phyloP scores from a whole-genome alignment of 768 basidiomycete species.

The Crucibulum laeve region DNA sequence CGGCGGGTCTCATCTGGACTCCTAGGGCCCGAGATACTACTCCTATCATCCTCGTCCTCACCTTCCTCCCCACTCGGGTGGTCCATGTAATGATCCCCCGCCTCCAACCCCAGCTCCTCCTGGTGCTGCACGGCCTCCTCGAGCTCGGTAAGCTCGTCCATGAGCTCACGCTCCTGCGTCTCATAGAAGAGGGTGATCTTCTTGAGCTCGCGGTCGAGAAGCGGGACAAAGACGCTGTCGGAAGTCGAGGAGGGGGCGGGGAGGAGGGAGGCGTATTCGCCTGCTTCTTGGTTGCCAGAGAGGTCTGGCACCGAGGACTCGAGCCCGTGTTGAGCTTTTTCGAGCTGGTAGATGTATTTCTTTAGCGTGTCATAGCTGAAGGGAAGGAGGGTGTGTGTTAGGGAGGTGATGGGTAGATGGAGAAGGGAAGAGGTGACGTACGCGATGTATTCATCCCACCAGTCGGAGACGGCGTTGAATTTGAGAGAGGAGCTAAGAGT shows the following conservation, averaged over 20 bases:
- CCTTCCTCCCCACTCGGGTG: conserved; percentile 61
- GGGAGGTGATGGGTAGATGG: background rate
- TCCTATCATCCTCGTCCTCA: conserved; percentile 46
- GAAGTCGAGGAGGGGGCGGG: conserved; percentile 31
- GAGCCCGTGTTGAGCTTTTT: conserved; percentile 64
- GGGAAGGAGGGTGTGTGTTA: background rate
- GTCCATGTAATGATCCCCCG: conserved; percentile 48
- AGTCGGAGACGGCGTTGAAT: conserved; percentile 88
- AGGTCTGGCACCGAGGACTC: conserved; percentile 21
- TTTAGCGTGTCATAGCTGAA: conserved; percentile 81
- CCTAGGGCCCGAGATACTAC: conserved; percentile 26
- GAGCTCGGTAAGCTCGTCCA: conserved; percentile 53
- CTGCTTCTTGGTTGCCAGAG: conserved; percentile 55
- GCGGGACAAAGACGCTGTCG: conserved; percentile 61
- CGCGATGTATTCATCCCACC: conserved; percentile 92
- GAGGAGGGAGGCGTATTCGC: conserved; percentile 57
- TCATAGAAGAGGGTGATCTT: conserved; percentile 83
- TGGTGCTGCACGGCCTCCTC: conserved; percentile 54
- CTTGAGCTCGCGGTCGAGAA: conserved; percentile 77
- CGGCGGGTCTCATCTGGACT: conserved; percentile 29
- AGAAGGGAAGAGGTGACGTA: conserved; percentile 30
- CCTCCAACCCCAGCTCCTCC: conserved; percentile 54
- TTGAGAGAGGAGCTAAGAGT: conserved; percentile 86
- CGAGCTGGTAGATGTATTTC: conserved; percentile 80
- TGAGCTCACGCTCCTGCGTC: conserved; percentile 67